Base-by-base conservation (phyloP, 2,329 filamentous ascomycete genomes). In the Chaetomiaceae sp. region DNA sequence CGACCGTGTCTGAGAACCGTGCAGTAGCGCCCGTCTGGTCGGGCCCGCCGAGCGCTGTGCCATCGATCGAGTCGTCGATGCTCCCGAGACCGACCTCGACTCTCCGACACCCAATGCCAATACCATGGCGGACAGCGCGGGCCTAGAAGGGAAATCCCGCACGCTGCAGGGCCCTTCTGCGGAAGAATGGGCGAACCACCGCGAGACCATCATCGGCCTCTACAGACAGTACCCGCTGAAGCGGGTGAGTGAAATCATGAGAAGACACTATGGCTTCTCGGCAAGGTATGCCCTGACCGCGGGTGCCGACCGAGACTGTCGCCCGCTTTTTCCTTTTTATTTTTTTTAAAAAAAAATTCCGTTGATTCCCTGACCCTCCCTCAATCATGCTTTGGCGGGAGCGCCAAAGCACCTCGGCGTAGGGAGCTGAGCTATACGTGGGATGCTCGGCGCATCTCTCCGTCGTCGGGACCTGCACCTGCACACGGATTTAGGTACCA, bases 231-330 rank as follows among this genome's bases (percentile, higher is more conserved):
- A 58, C 45, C 59, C 61, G 36, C 53, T 62, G 27, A 61, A 63
- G 53, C 54, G 52, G 40, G 61, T 63, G 37, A 62, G 58, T 48
- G 60, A 63, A 44, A 55, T 61, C 25, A 63, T 63, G 60, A 62
- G 41, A 30, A 63, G 51, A 20, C 48, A 61, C 14, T 54, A 62
- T 53, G 58, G 57, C 58, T 63, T 59, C 55, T 57, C 29, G 50
- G 53, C 61, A 58, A 63, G 61, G 61, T 63, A 59, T 38, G 59
- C 41, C n/a, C n/a, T n/a, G n/a, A n/a, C n/a, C 30, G 7, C 23
- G 16, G 16, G n/a, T 16, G 9, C 3, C 42, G 11, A n/a, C 29
- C 18, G 20, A 5, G 5, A 18, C 33, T 9, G 32, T 13, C 33
- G 20, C 33, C 6, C 5, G 33, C 33, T 36, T 36, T 9, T 9